These are phyloP conservation scores for Colletotrichum gigasporum DNA, from an alignment of 2,329 filamentous ascomycete species.

Conservation along the genomic window DNA sequence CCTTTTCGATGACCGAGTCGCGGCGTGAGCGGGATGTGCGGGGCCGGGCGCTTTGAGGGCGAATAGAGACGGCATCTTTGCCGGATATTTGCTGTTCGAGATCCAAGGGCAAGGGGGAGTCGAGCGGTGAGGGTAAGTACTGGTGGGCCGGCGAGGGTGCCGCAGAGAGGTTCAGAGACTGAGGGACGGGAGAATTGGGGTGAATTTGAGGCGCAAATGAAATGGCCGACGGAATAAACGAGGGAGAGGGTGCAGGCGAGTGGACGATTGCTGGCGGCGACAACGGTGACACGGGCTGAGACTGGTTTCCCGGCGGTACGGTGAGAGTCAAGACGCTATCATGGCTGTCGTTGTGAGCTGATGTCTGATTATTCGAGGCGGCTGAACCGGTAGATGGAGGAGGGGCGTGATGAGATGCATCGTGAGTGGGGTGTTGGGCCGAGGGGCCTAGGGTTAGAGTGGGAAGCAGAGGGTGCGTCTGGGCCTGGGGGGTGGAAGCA, in stretches of 20 bases:
- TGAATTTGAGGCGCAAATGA: conserved; percentile 30
- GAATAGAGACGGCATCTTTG: conserved; percentile 21
- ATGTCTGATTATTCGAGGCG: conserved; percentile 14
- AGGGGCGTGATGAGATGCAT: conserved; percentile 8
- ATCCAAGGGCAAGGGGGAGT: conserved; percentile 23
- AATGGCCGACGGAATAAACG: conserved; percentile 25
- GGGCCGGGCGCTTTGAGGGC: conserved; percentile 22
- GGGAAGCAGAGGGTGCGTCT: conserved; percentile 11
- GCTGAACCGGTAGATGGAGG: conserved; percentile 15
- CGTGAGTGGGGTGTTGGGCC: conserved; percentile 23
- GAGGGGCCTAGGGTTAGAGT: conserved; percentile 20
- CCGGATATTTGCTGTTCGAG: conserved; percentile 17
- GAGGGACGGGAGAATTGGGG: conserved; percentile 24
- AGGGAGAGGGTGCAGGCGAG: conserved; percentile 16
- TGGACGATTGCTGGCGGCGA: conserved; percentile 9
- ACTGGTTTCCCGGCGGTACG: conserved; percentile 4
- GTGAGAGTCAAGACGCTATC: conserved; percentile 19
- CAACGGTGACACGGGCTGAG: conserved; percentile 18
- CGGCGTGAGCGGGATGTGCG: conserved; percentile 28
- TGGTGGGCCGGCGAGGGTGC: conserved; percentile 20
- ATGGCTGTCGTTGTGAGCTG: conserved; percentile 10
- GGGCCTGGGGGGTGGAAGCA: conserved; percentile 6
- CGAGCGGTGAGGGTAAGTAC: conserved; percentile 24
- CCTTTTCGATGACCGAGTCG: conserved; percentile 31
- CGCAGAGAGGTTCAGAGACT: conserved; percentile 23